These are phyloP conservation scores for Aspergillus sclerotioniger DNA, from an alignment of 495 filamentous ascomycete genomes.

Conservation along the genomic window DNA sequence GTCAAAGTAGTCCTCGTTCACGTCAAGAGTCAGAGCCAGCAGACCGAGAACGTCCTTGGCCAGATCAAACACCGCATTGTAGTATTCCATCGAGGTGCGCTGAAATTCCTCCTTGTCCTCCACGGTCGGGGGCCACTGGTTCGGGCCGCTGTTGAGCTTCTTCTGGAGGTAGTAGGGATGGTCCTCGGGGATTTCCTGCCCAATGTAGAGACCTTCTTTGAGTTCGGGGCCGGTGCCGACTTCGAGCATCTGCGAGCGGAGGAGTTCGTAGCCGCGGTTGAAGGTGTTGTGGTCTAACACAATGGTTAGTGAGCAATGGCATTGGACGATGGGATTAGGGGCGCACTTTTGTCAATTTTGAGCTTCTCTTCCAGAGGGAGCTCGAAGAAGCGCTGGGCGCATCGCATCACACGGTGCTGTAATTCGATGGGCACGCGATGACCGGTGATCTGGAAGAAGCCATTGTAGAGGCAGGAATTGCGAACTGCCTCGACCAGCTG, in stretches of 20 bases:
- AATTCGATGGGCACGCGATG: conserved; percentile 41
- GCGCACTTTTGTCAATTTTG: conserved; percentile 41
- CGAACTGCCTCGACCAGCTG: conserved; percentile 31
- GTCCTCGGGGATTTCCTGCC: conserved; percentile 41
- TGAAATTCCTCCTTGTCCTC: conserved; percentile 42
- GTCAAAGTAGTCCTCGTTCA: conserved; percentile 34
- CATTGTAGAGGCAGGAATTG: conserved; percentile 38
- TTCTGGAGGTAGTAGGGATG: conserved; percentile 38
- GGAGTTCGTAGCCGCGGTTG: conserved; percentile 51
- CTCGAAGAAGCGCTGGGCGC: conserved; percentile 49
- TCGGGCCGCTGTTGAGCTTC: conserved; percentile 44
- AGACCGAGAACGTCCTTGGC: conserved; percentile 32
- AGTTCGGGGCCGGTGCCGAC: conserved; percentile 44
- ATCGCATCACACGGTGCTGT: conserved; percentile 31
- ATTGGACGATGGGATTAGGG: conserved; percentile 5
- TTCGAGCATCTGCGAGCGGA: conserved; percentile 50
- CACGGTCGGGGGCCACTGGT: conserved; percentile 48
- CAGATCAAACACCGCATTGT: conserved; percentile 34
- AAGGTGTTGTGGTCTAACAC: conserved; percentile 30
- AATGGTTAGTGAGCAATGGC: conserved; percentile 3
- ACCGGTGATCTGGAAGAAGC: conserved; percentile 51
- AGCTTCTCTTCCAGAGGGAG: conserved; percentile 52
- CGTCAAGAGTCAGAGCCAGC: conserved; percentile 30
- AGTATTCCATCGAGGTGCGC: conserved; percentile 48
- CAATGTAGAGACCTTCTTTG: conserved; percentile 52